Conservation (phyloP, 108 stramenopile genomes). For the Stephanodiscus minutulus region DNA sequence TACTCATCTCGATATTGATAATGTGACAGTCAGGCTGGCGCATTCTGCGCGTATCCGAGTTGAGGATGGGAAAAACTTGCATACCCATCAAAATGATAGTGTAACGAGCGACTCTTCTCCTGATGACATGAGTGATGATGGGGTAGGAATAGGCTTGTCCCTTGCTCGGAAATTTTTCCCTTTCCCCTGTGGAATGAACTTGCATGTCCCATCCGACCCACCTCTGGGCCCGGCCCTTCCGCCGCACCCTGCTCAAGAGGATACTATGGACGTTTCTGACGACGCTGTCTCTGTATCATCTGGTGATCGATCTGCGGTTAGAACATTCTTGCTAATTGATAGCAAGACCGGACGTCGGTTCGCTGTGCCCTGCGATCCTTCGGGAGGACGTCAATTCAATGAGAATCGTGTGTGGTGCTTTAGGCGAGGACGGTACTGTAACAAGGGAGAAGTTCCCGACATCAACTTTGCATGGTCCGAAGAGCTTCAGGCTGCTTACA, state of each 20-base stretch:
- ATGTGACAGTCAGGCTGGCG: conserved; percentile 66
- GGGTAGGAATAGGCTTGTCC: conserved; percentile 40
- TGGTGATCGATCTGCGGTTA: conserved; percentile 49
- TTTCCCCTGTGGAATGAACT: conserved; percentile 46
- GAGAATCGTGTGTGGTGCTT: conserved; percentile 87
- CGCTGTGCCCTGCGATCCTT: conserved; percentile 82
- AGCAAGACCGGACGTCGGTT: conserved; percentile 74
- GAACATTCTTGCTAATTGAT: conserved; percentile 84
- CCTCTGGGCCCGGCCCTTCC: conserved; percentile 11
- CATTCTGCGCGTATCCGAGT: conserved; percentile 78
- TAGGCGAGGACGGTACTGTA: conserved; percentile 81
- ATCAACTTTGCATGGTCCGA: conserved; percentile 82
- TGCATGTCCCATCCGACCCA: conserved; percentile 40
- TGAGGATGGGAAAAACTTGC: conserved; percentile 61
- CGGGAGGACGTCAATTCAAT: conserved; percentile 82
- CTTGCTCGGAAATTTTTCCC: conserved; percentile 45
- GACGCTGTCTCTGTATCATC: conserved; percentile 19
- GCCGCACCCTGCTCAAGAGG: conserved; percentile 55
- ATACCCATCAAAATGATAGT: conserved; percentile 35
- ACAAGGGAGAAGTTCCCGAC: conserved; percentile 76
- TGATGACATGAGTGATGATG: conserved; percentile 46
- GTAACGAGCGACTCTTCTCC: conserved; percentile 28
- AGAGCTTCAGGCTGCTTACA: conserved; percentile 80
- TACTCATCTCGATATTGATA: conserved; percentile 59
- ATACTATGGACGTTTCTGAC: conserved; percentile 62